Evolutionary conservation across 2,329 filamentous ascomycete species (phyloP), one percentile per base, ranked within the genome.

Genomic region (Xylariaceae sp.): DNA sequence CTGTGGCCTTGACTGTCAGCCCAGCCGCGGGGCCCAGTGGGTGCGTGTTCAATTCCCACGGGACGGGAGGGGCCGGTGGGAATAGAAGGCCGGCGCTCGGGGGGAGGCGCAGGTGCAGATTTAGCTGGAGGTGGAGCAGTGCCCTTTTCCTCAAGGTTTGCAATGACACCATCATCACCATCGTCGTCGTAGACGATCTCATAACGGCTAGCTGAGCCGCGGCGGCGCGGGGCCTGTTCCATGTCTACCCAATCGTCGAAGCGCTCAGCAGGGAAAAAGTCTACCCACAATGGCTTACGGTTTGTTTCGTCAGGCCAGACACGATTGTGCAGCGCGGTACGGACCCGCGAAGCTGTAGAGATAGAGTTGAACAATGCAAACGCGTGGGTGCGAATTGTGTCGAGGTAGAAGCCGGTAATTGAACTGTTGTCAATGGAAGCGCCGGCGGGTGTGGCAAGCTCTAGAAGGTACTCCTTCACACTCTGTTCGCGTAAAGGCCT

Each of bases 221-320:
- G 62, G 38, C 69, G 51, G 48, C 72, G 55, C 52, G 66, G 54
- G 3, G 69, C 62, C 53, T 81, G 68, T 62, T 95, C 88, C 31
- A 66, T 74, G 7, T 79, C 74, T 44, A 94, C 83, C 89, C 89
- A 97, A 18, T 76, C 75, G 12, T 69, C 62, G 3, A 94, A 74
- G 49, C 81, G 79, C 19, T 88, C 81, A 15, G 85, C 77, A 0
- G 91, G 91, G 16, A 97, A 75, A 61, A 93, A 97, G 61, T 98
- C 93, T 3, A 88, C 87, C 78, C 85, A 94, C 1, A 97, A 73
- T 1, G 82, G 75, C 61, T 93, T 94, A 24, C 93, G 78, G 51
- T 84, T 87, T 44, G 83, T 81, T 65, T 97, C 91, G 44, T 89
- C 80, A 1, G 91, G 91, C 88, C 90, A 97, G 28, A 89, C 77